Evolutionary conservation across 176 grass and related monocot species (phyloP), one percentile per base, ranked within the genome.

Genomic region (Oryza rufipogon): DNA sequence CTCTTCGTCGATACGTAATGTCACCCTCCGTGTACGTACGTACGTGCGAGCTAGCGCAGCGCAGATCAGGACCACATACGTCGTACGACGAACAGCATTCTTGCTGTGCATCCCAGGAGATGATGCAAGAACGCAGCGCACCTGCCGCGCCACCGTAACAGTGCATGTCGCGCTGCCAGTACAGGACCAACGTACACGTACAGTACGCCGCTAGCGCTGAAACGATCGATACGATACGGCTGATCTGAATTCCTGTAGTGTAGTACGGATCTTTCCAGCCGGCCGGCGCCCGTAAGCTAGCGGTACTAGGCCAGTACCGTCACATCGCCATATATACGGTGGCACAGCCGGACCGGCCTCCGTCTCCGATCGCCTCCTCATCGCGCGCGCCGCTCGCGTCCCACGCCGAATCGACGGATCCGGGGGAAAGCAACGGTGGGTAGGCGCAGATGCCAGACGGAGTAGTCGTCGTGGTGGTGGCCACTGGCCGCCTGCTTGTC

Each of bases 1-100:
- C 16, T 52, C 38, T 28, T 58, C 58, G 58, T 63, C n/a, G 71
- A 63, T 32, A 28, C 20, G 68, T 72, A 77, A 52, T 47, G 74
- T 83, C 74, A 66, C 54, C 10, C 16, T 68, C 30, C 32, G 8
- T 63, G 58, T 23, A 23, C 58, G 70, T 23, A 23, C 58, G 70
- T 79, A 83, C 58, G 32, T 58, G 36, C 36, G 6, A 60, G 36
- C 36, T 38, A 38, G 22, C 46, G 41, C 54, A 58, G 58, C n/a
- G n/a, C n/a, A 52, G 30, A 32, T 32, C 61, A 60, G 19, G 70
- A 11, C 22, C 16, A 78, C 20, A 11, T 61, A 42, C 42, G n/a
- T 34, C 41, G 14, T 51, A 81, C 64, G 63, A 76, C 25, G 36
- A 60, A 5, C 51, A 13, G 54, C 54, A 58, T 52, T 41, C 39